A percentile compares a stretch with the other conserved stretches of the same genome.
phyloP scores from a whole-genome alignment of 2,329 filamentous ascomycete genomes.

The Chrysosporium keratinophilum region DNA sequence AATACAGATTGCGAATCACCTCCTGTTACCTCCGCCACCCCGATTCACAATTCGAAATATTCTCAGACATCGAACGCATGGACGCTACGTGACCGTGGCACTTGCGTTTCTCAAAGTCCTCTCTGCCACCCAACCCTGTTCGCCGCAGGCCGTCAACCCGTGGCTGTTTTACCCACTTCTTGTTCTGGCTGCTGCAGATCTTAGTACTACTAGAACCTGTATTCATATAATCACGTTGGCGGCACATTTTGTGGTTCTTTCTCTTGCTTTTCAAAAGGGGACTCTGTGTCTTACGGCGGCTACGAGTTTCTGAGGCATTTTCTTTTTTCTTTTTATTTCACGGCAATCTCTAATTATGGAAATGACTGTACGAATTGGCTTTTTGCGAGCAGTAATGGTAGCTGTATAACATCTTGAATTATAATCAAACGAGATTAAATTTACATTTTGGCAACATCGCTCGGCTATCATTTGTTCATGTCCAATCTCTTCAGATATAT shows the following conservation, averaged over 20 bases:
- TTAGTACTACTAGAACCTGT: constrained; percentile 30
- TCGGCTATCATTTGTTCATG: neutral
- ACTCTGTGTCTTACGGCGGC: constrained; percentile 16
- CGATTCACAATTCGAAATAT: constrained; percentile 25
- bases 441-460: too few species aligned
- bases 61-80: constrained; percentile 17
- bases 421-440: too few species aligned
- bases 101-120: constrained; percentile 51
- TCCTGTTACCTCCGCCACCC: constrained; percentile 35
- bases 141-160: constrained; percentile 57
- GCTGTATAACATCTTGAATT: too few species aligned
- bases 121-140: constrained; percentile 57
- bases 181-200: constrained; percentile 56
- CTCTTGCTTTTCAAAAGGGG: constrained; percentile 30
- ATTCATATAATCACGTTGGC: constrained; percentile 35
- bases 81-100: constrained; percentile 14
- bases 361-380: neutral
- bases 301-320: neutral
- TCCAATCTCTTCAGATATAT: neutral
- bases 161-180: constrained; percentile 59
- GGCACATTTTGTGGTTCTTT: constrained; percentile 40
- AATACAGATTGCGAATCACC: constrained; percentile 20
- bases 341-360: neutral
- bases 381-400: neutral
- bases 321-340: neutral